Evolutionary conservation across 2,329 filamentous ascomycete genomes (phyloP).

Genomic region (Sporothrix inflata): DNA sequence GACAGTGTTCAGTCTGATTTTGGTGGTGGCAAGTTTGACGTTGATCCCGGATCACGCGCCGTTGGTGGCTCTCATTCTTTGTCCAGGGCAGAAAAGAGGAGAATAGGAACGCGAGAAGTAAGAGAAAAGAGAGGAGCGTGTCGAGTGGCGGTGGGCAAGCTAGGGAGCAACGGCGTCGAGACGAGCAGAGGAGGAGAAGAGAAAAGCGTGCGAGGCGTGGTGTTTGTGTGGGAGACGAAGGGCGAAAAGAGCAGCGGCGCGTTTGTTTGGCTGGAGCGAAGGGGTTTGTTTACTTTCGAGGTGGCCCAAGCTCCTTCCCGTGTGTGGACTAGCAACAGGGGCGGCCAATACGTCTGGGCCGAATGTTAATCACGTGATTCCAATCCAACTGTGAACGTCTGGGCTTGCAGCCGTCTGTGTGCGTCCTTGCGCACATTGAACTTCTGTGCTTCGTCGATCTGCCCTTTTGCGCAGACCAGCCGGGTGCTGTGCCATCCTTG

Average conservation of each 20-base stretch:
- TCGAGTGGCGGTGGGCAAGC: neutral
- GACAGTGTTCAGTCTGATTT: neutral
- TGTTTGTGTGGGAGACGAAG: neutral
- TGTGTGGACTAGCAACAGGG: conserved; percentile 23
- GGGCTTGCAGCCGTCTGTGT: neutral
- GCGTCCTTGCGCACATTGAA: neutral
- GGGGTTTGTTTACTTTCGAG: conserved; percentile 36
- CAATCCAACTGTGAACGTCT: neutral
- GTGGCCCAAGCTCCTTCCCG: conserved; percentile 34
- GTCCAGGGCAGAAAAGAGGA: neutral
- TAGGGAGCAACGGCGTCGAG: neutral
- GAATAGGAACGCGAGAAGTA: conserved; percentile 1
- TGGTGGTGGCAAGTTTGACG: neutral
- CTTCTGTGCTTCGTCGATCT: neutral
- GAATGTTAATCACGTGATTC: conserved; percentile 14
- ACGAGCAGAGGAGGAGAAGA: neutral
- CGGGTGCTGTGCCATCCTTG: neutral
- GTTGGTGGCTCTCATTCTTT: conserved; percentile 20
- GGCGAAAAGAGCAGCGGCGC: neutral
- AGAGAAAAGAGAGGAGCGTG: neutral
- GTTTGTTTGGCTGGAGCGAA: conserved; percentile 26
- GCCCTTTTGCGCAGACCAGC: neutral
- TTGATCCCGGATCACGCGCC: conserved; percentile 8
- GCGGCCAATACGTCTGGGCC: too few species aligned
- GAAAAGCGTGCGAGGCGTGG: neutral